Conservation (phyloP, 345 rosid species). For the Sonneratia caseolaris region DNA sequence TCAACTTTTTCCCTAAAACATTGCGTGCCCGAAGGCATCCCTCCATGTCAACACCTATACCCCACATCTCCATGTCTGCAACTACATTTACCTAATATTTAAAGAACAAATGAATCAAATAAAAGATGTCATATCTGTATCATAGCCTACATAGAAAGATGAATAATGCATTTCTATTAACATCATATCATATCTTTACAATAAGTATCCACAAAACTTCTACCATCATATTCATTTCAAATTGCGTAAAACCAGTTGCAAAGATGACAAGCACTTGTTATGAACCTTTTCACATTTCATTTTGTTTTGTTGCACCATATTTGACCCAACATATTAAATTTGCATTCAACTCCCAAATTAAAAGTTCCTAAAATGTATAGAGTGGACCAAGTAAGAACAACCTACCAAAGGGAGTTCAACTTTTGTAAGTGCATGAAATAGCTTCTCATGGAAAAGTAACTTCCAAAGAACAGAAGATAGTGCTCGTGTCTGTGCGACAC, state of each 20-base stretch:
- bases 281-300: background rate
- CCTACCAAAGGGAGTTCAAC: slow-evolving; percentile 85
- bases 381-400: slow-evolving; percentile 12
- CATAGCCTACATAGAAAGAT: background rate
- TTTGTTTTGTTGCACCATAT: background rate
- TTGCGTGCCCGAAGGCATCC: slow-evolving; percentile 69
- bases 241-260: background rate
- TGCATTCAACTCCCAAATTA: background rate
- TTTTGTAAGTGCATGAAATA: slow-evolving; percentile 43
- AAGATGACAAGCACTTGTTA: background rate
- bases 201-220: background rate
- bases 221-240: background rate
- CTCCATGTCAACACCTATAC: slow-evolving; percentile 87
- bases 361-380: background rate
- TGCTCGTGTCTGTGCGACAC: slow-evolving; percentile 80
- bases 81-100: slow-evolving; percentile 65
- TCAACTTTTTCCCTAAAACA: slow-evolving; percentile 57
- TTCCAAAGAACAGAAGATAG: slow-evolving; percentile 77
- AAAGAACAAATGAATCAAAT: slow-evolving; percentile 8
- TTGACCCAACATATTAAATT: background rate
- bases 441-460: slow-evolving; percentile 64
- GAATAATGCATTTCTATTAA: background rate
- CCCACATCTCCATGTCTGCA: slow-evolving; percentile 95
- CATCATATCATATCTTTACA: background rate
- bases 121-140: background rate